These are phyloP conservation scores for Rhodosporidiobolus odoratus DNA, from an alignment of 768 basidiomycete genomes.

Conservation along the genomic window DNA sequence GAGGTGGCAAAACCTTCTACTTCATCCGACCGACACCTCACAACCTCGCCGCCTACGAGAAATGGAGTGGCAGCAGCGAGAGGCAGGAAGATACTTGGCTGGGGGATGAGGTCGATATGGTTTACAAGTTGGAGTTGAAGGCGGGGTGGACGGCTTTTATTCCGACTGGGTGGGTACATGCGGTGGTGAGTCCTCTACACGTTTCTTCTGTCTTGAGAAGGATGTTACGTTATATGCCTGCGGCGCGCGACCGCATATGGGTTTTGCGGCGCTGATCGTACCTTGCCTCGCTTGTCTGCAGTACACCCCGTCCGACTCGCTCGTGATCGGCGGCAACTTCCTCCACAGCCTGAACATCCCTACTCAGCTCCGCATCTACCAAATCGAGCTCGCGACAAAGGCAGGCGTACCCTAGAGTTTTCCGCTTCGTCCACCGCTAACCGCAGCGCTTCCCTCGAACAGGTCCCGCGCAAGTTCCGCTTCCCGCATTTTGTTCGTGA, in stretches of 20 bases:
- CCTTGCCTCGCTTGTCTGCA: conserved; percentile 45
- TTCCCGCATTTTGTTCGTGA: conserved; percentile 78
- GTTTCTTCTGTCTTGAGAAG: no score
- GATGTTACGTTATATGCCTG: no score
- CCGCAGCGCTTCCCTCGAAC: conserved; percentile 52
- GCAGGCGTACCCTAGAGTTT: conserved; percentile 49
- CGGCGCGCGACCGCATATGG: no score
- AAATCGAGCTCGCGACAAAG: conserved; percentile 85
- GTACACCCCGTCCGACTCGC: conserved; percentile 84
- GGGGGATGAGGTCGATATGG: conserved; percentile 86
- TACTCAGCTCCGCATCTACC: conserved; percentile 77
- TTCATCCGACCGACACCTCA: conserved; percentile 83
- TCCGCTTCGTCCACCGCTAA: conserved; percentile 77
- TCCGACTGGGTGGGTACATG: conserved; percentile 93
- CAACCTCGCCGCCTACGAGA: conserved; percentile 83
- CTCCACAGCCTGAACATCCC: conserved; percentile 83
- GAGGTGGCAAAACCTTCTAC: conserved; percentile 89
- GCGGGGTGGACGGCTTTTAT: conserved; percentile 71
- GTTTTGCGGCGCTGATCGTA: no score
- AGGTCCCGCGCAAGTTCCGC: conserved; percentile 85
- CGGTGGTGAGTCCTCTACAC: conserved; percentile 70
- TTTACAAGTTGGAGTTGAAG: conserved; percentile 70
- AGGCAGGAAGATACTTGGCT: conserved; percentile 82
- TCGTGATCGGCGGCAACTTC: conserved; percentile 98
- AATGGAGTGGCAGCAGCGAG: conserved; percentile 71